Evolutionary conservation across 768 basidiomycete genomes (phyloP).

Genomic region (Amanita muscaria): DNA sequence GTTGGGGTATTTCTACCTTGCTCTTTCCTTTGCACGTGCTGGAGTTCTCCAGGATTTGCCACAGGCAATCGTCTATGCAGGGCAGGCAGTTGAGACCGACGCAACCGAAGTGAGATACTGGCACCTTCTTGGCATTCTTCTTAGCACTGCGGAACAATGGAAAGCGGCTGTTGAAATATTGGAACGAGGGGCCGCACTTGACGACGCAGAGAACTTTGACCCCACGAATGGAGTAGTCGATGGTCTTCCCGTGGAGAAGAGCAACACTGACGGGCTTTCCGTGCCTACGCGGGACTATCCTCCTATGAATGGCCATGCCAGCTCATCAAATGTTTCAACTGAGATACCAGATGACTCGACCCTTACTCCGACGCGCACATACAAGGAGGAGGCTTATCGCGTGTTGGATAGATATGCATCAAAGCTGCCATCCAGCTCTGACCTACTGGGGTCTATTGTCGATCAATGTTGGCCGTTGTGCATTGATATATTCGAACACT

Average conservation of each 20-base stretch:
- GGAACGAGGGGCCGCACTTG: slow-evolving; percentile 62
- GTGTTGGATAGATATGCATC: slow-evolving; percentile 23
- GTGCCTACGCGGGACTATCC: not conserved
- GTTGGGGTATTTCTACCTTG: slow-evolving; percentile 69
- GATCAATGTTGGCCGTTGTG: slow-evolving; percentile 32
- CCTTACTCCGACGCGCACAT: not conserved
- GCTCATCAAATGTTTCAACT: not conserved
- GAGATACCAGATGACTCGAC: not conserved
- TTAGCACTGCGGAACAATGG: slow-evolving; percentile 78
- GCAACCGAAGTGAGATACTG: slow-evolving; percentile 63
- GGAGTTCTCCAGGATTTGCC: slow-evolving; percentile 57
- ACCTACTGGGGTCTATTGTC: slow-evolving; percentile 17
- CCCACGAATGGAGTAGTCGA: slow-evolving; percentile 19
- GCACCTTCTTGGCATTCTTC: slow-evolving; percentile 82
- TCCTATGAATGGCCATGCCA: not conserved
- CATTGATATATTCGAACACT: slow-evolving; percentile 62
- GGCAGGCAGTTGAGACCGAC: slow-evolving; percentile 64
- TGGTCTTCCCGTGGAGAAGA: not conserved
- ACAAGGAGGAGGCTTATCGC: slow-evolving; percentile 2
- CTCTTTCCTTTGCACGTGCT: slow-evolving; percentile 59
- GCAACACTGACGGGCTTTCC: not conserved
- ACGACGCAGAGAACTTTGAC: slow-evolving; percentile 23
- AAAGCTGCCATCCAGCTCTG: slow-evolving; percentile 30
- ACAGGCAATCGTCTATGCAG: slow-evolving; percentile 59
- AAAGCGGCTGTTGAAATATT: slow-evolving; percentile 64